A percentile compares a stretch with the other conserved stretches of the same genome.
Evolutionary conservation across 148 eudicot genomes (phyloP).

Genomic region (Drosera capensis): DNA sequence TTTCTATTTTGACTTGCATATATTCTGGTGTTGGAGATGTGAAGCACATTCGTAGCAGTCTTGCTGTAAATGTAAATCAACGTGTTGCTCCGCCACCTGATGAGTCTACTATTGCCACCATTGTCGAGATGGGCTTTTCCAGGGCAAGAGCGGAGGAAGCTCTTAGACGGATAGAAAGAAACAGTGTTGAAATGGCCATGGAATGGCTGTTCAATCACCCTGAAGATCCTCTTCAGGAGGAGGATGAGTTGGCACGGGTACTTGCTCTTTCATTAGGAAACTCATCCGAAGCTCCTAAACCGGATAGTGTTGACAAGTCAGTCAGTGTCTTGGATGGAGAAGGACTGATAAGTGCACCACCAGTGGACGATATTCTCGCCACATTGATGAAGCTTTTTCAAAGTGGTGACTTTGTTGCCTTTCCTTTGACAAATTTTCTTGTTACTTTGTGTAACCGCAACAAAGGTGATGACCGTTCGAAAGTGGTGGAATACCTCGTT

Average conservation of each 20-base stretch:
- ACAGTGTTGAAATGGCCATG: constrained; percentile 98
- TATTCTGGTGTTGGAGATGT: constrained; percentile 86
- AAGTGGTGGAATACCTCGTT: constrained; percentile 60
- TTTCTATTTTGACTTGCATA: constrained; percentile 59
- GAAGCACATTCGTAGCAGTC: constrained; percentile 45
- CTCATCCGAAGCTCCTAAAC: constrained; percentile 71
- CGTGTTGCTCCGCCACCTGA: constrained; percentile 85
- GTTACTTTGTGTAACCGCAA: constrained; percentile 70
- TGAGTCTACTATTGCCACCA: constrained; percentile 76
- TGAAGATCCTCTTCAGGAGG: constrained; percentile 92
- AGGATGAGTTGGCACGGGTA: constrained; percentile 87
- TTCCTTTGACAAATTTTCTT: constrained; percentile 72
- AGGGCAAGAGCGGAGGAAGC: constrained; percentile 97
- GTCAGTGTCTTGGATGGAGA: constrained; percentile 44
- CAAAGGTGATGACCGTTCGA: constrained; percentile 83
- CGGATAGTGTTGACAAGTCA: constrained; percentile 48
- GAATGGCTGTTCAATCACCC: constrained; percentile 88
- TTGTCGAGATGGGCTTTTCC: constrained; percentile 95
- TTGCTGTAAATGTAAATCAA: constrained; percentile 43
- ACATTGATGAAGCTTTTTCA: constrained; percentile 68
- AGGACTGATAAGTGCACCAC: constrained; percentile 51
- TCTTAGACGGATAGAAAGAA: constrained; percentile 72
- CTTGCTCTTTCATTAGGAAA: constrained; percentile 84
- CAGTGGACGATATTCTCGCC: constrained; percentile 79
- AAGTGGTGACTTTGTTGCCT: constrained; percentile 66